Evolutionary conservation across 306 rosid genomes (phyloP), one percentile per base, ranked within the genome.

Genomic region (Casuarina cunninghamiana): DNA sequence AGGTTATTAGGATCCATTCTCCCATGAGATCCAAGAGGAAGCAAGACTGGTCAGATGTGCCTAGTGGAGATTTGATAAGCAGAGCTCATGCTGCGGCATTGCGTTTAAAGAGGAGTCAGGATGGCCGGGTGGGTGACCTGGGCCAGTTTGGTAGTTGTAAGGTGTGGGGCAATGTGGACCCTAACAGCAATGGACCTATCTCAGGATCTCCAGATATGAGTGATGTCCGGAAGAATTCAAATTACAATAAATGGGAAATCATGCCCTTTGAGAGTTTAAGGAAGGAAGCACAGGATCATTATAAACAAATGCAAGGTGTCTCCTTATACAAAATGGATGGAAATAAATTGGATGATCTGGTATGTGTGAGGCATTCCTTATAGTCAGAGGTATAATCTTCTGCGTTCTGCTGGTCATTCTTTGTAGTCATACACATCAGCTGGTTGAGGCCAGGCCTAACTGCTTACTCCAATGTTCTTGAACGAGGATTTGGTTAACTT

Each of bases 241-340:
- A 91, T 82, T 91, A 92, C 80, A 88, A 74, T 61, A 92, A 95
- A 82, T 95, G 98, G 97, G 98, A 95, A 88, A 84, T 87, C 38
- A 79, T 93, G 90, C 93, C 97, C 74, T 85, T 91, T 53, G 81
- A 81, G 82, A 91, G 86, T 86, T 79, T 91, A 85, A 89, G 98
- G 81, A 88, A 83, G 76, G 98, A 89, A 85, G 93, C 97, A 72
- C 89, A 69, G 62, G 85, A 88, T 81, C 90, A 91, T 75, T 91
- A 86, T 74, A 77, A 37, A 49, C 93, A 92, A 84, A 95, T 92
- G 97, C 88, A 91, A 86, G 90, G 90, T 77, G 97, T 91, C 54
- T 88, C 98, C 43, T 83, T 87, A 3, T 95, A 92, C 88, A 95
- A 95, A 87, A 91, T 95, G 98, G 96, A 95, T 67, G 98, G 98